Base-by-base conservation (phyloP, 176 grass and related monocot species). In the Elymus sibiricus region DNA sequence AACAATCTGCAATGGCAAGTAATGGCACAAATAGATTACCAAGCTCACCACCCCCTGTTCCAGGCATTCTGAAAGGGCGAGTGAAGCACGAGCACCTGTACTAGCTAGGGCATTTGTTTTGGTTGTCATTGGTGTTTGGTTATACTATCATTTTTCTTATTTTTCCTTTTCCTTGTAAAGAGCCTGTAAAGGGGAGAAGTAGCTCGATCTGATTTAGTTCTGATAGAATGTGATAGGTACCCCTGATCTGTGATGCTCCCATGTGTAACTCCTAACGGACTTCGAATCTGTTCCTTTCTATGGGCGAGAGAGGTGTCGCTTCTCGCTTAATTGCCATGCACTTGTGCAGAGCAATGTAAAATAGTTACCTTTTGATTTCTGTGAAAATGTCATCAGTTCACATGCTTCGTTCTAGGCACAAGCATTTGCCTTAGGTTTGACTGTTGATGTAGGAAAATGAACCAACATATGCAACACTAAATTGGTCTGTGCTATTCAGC, bases 11-110 rank as follows among this genome's bases (percentile, higher is more conserved):
- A 40, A 85, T 37, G 39, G 65, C 87, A 49, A 91, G 49, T 76
- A 89, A 91, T 88, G 78, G 92, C 35, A 82, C 89, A 15, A 62
- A 58, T 77, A 94, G 68, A 76, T 74, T 93, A 28, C 85, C 94
- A 46, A 90, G 79, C 13, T 93, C 97, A 63, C 90, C 97, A 47
- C 90, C 90, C 6, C 87, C 97, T 58, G 91, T 97, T 87, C 97
- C 97, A 83, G 92, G 94, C 84, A 99, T 99, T 63, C 63, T 99
- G 81, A 99, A 97, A 84, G 92, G 94, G 17, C 92, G 92, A 11
- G 77, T 93, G 47, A 99, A 99, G 90, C 90, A 97, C 35, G 97
- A 99, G 79, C 92, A 99, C 43, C 95, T 93, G 64, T 8, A 1
- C 29, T 84, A 66, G 78, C 29, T 78, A 61, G 78, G 32, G 76